Base-by-base conservation (phyloP, 352 stramenopile species). In the Pythium plurisporium region DNA sequence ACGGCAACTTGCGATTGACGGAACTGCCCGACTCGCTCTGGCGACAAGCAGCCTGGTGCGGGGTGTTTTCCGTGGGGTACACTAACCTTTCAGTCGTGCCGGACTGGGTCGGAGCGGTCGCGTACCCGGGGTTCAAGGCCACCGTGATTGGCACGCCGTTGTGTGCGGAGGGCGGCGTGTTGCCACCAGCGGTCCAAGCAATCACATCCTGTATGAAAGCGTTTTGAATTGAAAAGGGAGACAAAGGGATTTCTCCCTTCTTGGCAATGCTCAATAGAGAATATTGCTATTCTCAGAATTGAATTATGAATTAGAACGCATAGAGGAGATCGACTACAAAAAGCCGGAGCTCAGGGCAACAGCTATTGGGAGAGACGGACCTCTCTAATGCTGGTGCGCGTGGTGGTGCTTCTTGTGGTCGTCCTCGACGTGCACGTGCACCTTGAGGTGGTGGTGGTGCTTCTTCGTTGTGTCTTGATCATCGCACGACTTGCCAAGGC, bases 401-500 rank as follows among this genome's bases (percentile, higher is more conserved):
- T 27, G 9, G 19, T 29, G 19, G 34, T 42, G 31, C 48, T 51
- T 33, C 23, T 59, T 27, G 52, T 50, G 52, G 8, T 62, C 11
- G 56, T 52, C 26, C 10, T 57, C 34, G n/a, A 57, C 30, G n/a
- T 45, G 49, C 26, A 57, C 49, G 36, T 37, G 48, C 7, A 55
- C 27, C 31, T 34, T 43, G 33, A 53, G 19, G 41, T 65, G 40
- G 22, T 49, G 27, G 37, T 37, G 14, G 11, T 50, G 8, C n/a
- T 51, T 47, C 55, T 51, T 51, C 15, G 56, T 42, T 6, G 45
- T 52, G 6, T 22, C 15, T n/a, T 64, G 29, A 0, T 34, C 23
- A 34, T 64, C 62, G 44, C 69, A 76, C 43, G 31, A 60, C 48
- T 73, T 56, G 48, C 69, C 69, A 23, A 62, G 44, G 22, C 47